Base-by-base conservation (phyloP, 305 asterid species). In the Fraxinus xanthoxyloides region DNA sequence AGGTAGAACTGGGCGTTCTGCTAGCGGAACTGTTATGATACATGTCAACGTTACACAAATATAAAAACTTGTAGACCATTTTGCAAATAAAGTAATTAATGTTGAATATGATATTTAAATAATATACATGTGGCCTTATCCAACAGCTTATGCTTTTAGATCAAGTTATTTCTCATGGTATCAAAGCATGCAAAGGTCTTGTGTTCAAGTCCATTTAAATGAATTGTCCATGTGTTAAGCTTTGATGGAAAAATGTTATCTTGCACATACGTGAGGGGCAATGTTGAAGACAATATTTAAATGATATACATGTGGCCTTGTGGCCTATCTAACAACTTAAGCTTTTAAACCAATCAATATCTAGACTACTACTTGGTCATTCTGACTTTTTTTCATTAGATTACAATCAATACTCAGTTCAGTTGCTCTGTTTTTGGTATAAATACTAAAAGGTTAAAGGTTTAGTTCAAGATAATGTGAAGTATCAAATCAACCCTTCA, bases 1-100 rank as follows among this genome's bases (percentile, higher is more conserved):
- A 81, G 76, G 92, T 83, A 13, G 95, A 89, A 85, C 86, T 90
- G 79, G 93, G 94, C 79, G 90, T 91, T 89, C 98, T 88, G 69
- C 93, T 85, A 75, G 90, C 85, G 70, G 93, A 88, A 82, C 98
- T 92, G 91, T 77, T 30, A 76, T 48, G 63, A 80, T 73, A 75
- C 31, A 56, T 12, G 72, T 51, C 79, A 72, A 76, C 8, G 15
- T 56, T 70, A 63, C 8, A 61, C 38, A 63, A 82, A 30, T 38
- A 63, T 32, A 19, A 28, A 77, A 75, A 59, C 35, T 56, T 51
- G 0, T 51, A 51, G 65, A n/a, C 65, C 24, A 54, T 54, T 46
- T 46, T 46, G n/a, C 56, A 46, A 46, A 46, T 3, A 13, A 46
- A 46, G 19, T 13, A 46, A 46, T 46, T 13, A 40, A 40, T 9